Evolutionary conservation across 768 basidiomycete species (phyloP), one percentile per base, ranked within the genome.

Genomic region (Leccinum barrowsii): DNA sequence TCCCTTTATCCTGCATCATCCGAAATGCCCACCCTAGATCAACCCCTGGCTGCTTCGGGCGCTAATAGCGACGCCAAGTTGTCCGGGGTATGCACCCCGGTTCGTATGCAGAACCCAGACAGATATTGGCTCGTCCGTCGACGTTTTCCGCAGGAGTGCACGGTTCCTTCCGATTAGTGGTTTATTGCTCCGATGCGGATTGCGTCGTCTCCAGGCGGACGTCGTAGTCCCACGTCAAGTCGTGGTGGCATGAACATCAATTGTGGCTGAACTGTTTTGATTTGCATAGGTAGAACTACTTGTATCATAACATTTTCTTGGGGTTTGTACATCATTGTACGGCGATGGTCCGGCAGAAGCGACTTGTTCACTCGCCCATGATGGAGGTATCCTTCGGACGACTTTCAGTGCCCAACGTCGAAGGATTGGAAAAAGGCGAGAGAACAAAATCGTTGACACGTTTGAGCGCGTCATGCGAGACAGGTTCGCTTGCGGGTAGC

Each of bases 401-500:
- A 15, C 46, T 49, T 34, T 7, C 22, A 24, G 46, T 4, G 24
- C 19, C 19, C 8, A 35, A 5, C 24, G 3, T 28, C 24, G 34
- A 40, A 11, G 46, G 42, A 12, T 48, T 3, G 32, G 48, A 35
- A 17, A 59, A 52, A 1, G 71, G 68, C 2, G 84, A 81, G 63
- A 94, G 79, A 5, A 92, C 70, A 62, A 80, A 89, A 62, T 88
- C 85, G 67, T 94, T 92, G 48, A 91, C 82, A 13, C 86, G 75
- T 70, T 91, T 91, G 59, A 98, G 77, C 8, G 89, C 22, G 22
- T 92, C 15, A 84, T 79, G 44, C 94, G 82, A 10, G 90, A 86
- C 0, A 95, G 94, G 68, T 97, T 98, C 4, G 86, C 89, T 55
- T 78, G 76, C 4, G 90, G 89, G 53, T 81, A 75, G 62, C 84